Evolutionary conservation across 768 basidiomycete genomes (phyloP).

Genomic region (Mycena latifolia): DNA sequence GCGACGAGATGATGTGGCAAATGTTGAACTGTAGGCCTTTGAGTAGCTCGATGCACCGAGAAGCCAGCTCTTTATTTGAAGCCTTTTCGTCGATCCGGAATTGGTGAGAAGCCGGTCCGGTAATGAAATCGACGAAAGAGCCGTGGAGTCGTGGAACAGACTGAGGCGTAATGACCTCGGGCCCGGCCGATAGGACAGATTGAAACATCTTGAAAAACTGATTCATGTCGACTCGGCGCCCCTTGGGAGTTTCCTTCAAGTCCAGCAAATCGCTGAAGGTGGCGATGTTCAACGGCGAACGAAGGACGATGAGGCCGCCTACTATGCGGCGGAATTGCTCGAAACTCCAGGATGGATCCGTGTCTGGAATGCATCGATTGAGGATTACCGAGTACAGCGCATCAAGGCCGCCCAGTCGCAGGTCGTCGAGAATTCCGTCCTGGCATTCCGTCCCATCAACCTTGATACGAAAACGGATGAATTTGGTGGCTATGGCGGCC

Average conservation of each 20-base stretch:
- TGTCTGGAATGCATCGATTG: not conserved
- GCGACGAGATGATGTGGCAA: not conserved
- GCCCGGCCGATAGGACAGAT: conserved; percentile 4
- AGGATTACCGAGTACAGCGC: conserved; percentile 2
- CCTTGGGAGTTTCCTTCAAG: not conserved
- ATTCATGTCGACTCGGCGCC: not conserved
- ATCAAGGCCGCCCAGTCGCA: not conserved
- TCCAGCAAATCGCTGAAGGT: not conserved
- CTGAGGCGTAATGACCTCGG: not conserved
- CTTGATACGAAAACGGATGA: conserved; percentile 1
- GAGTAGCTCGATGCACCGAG: not conserved
- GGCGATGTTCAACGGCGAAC: conserved; percentile 1
- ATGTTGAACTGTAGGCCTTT: not conserved
- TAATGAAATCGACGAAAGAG: conserved; percentile 6
- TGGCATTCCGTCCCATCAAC: not conserved
- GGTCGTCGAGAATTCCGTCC: conserved; percentile 4
- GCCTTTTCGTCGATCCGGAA: conserved; percentile 3
- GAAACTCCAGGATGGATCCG: not conserved
- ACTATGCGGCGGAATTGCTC: conserved; percentile 5
- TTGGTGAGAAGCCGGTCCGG: not conserved
- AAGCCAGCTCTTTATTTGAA: not conserved
- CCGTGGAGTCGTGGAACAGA: conserved; percentile 1
- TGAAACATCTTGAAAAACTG: conserved; percentile 7
- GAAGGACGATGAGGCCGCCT: not conserved
- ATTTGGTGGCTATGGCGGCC: not conserved